phyloP scores from a whole-genome alignment of 257 asterid species.

The Galeopsis tetrahit region DNA sequence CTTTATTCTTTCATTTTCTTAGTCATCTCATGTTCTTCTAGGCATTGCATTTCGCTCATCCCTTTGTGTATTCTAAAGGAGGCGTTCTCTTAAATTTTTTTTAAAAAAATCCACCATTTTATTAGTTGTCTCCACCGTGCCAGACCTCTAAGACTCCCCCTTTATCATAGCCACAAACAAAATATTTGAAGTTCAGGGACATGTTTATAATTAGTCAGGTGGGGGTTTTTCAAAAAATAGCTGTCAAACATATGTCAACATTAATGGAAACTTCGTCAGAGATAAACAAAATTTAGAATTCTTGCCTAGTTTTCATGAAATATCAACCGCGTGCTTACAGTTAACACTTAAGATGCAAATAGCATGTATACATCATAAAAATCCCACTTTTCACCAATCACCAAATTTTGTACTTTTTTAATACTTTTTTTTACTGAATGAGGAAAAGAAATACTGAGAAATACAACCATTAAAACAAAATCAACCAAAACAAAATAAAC shows the following conservation, averaged over 20 bases:
- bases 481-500: not conserved
- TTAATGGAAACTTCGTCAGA: not conserved
- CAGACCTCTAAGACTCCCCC: not conserved
- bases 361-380: not conserved
- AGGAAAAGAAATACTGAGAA: not conserved
- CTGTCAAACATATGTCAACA: not conserved
- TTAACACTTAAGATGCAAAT: not conserved
- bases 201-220: not conserved
- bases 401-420: too few species aligned
- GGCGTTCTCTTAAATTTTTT: not conserved
- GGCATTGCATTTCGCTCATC: not conserved
- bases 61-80: not conserved
- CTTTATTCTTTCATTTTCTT: not conserved
- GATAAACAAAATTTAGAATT: not conserved
- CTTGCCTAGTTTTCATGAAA: not conserved
- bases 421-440: not conserved
- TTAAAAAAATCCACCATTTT: not conserved
- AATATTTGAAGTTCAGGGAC: not conserved
- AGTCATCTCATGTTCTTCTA: not conserved
- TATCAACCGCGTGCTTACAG: not conserved
- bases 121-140: not conserved
- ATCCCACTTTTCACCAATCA: not conserved
- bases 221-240: not conserved
- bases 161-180: not conserved
- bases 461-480: slow-evolving; percentile 18